Base-by-base conservation (phyloP, 805 yeast species). In the Yarrowia sp. region DNA sequence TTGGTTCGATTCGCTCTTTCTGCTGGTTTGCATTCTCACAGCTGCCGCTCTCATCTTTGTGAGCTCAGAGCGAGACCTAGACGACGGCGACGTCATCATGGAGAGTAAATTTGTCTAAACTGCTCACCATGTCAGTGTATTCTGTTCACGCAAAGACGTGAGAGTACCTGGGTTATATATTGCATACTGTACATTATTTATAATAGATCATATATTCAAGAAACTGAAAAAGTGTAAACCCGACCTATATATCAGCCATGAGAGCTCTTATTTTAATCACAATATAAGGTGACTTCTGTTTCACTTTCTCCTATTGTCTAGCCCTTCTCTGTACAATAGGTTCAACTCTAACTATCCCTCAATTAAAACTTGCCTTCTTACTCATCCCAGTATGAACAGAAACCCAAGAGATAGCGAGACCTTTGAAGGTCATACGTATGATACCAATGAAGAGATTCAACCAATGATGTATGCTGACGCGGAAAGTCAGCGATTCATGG, bases 1-100 rank as follows among this genome's bases (percentile, higher is more conserved):
- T n/a, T 75, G 78, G 79, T 78, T 77, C 65, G 83, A 80, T 68
- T 67, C 74, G 9, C 76, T 78, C 8, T 75, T 79, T 46, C 69
- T 78, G 33, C 52, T 73, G 14, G 74, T 79, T 8, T 73, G 78
- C 34, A 68, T 76, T 9, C 49, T 66, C 47, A 42, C 68, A 19
- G 40, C 69, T 17, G 61, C 68, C 19, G 53, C 50, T 24, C 66
- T 66, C 42, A 55, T 43, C 15, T 46, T 68, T 20, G 65, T 63
- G 44, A 61, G 66, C n/a, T 34, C 70, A 15, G 68, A 66, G 70
- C 49, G 74, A 68, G 65, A 72, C 70, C 38, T 58, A 30, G 64
- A 58, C 30, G 64, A 58, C 33, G 64, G 64, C 13, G 64, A 58
- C 47, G 50, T 58, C 42, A 42, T 58, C 50, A 43, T 58, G 50